phyloP scores from a whole-genome alignment of 371 early-diverging fungal species.

The Rhizopus stolonifer region DNA sequence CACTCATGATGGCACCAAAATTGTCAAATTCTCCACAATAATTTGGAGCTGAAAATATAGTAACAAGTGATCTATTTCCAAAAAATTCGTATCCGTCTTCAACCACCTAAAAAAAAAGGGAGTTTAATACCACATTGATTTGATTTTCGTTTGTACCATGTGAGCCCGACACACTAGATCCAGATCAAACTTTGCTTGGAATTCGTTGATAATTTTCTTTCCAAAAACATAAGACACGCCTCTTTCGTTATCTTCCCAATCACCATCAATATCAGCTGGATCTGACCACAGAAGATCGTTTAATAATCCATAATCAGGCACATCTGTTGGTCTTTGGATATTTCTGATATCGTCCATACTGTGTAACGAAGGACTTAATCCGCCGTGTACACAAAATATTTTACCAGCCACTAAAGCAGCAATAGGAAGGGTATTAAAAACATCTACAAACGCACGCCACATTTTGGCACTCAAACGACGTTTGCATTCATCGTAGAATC shows the following conservation, averaged over 20 bases:
- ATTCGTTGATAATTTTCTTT: slow-evolving; percentile 76
- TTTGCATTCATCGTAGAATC: slow-evolving; percentile 99
- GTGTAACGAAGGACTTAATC: slow-evolving; percentile 77
- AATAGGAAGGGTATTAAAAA: slow-evolving; percentile 96
- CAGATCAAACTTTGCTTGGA: slow-evolving; percentile 81
- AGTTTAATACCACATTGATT: not conserved
- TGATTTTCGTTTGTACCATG: slow-evolving; percentile 44
- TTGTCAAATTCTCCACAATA: slow-evolving; percentile 99
- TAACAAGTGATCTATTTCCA: slow-evolving; percentile 87
- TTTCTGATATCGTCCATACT: slow-evolving; percentile 90
- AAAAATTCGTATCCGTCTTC: slow-evolving; percentile 99
- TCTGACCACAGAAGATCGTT: slow-evolving; percentile 90
- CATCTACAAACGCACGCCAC: slow-evolving; percentile 97
- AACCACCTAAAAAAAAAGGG: slow-evolving; percentile 3
- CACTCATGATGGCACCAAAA: slow-evolving; percentile 91
- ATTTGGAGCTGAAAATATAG: slow-evolving; percentile 96
- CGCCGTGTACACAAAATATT: slow-evolving; percentile 98
- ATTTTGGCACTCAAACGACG: slow-evolving; percentile 88
- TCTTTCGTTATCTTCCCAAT: slow-evolving; percentile 96
- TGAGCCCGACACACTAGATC: slow-evolving; percentile 94
- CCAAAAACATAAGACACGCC: slow-evolving; percentile 96
- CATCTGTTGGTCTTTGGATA: slow-evolving; percentile 87
- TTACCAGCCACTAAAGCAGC: slow-evolving; percentile 94
- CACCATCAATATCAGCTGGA: slow-evolving; percentile 66
- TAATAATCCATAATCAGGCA: slow-evolving; percentile 88